Evolutionary conservation across 108 stramenopile species (phyloP).

Genomic region (Pseudonitzschia pungens): DNA sequence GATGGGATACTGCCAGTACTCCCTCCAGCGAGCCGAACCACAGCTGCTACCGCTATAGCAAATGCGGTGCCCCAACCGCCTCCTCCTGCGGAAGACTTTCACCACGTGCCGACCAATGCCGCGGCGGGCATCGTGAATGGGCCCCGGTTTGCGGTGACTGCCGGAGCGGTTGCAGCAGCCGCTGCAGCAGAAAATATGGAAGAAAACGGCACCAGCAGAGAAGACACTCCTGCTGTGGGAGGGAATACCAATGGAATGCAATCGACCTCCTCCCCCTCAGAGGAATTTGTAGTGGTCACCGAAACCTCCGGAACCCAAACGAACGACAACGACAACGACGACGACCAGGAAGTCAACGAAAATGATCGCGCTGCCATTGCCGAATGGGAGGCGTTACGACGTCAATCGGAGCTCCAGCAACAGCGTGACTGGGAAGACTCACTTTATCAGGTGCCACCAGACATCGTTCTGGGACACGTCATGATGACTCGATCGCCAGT

Average conservation of each 20-base stretch:
- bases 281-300: constrained; percentile 11
- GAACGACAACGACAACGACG: constrained; percentile 11
- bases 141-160: background rate
- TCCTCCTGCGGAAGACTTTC: background rate
- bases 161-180: background rate
- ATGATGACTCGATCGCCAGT: constrained; percentile 3
- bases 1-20: constrained; percentile 32
- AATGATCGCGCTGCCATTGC: background rate
- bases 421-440: constrained; percentile 32
- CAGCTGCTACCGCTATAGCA: constrained; percentile 17
- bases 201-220: background rate
- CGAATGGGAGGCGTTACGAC: constrained; percentile 29
- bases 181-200: background rate
- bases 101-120: background rate
- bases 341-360: background rate
- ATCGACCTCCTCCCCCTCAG: background rate
- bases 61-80: background rate
- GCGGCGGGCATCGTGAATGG: constrained; percentile 3
- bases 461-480: background rate
- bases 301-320: background rate
- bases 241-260: background rate
- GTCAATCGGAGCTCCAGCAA: constrained; percentile 21
- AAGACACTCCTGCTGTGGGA: too few relatives aligned
- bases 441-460: background rate
- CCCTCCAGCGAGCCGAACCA: background rate